Conservation (phyloP, 306 rosid genomes). For the Nissolia schottii region DNA sequence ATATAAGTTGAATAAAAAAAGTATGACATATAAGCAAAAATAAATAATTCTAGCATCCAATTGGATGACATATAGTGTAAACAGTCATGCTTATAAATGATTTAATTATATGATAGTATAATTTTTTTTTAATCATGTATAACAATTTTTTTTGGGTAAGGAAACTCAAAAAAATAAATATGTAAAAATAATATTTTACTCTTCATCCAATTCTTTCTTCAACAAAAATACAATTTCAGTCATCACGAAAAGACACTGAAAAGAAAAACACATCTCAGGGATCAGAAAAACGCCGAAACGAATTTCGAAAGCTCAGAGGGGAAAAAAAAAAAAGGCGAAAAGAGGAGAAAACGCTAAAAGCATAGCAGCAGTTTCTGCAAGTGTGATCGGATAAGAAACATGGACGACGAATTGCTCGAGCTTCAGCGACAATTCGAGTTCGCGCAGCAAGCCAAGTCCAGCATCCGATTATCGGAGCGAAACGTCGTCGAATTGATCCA, state of each 20-base stretch:
- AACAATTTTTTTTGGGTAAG: no score
- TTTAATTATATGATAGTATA: no score
- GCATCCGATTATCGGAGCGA: slow-evolving; percentile 87
- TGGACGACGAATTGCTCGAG: slow-evolving; percentile 94
- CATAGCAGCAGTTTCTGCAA: not conserved
- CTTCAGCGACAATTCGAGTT: slow-evolving; percentile 91
- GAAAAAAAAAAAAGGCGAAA: not conserved
- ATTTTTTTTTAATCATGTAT: no score
- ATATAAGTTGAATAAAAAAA: no score
- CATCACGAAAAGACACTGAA: no score
- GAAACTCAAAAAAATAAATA: no score
- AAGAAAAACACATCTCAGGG: not conserved
- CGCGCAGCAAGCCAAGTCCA: slow-evolving; percentile 94
- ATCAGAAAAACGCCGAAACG: not conserved
- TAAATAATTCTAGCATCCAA: no score
- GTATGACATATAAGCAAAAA: no score
- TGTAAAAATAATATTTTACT: no score
- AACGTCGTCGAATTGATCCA: slow-evolving; percentile 96
- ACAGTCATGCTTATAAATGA: no score
- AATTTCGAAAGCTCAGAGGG: not conserved
- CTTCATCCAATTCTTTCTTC: no score
- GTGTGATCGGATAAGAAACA: slow-evolving; percentile 27
- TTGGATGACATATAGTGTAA: no score
- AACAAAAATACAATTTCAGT: not conserved
- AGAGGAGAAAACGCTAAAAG: not conserved